Conservation (phyloP, 2,329 filamentous ascomycete genomes). For the Podosphaera fusca region DNA sequence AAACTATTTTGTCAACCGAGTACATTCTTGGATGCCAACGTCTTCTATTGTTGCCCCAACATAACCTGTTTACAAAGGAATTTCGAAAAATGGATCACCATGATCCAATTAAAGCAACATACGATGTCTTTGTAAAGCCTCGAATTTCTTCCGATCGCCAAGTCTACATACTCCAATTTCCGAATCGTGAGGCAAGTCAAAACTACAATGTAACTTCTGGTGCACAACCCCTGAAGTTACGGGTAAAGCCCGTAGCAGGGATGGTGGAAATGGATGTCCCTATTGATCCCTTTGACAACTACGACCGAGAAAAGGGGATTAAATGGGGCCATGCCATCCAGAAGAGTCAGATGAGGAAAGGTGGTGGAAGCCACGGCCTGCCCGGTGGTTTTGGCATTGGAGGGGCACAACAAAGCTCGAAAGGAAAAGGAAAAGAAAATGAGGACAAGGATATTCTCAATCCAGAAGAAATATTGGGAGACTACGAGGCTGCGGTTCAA, state of each 20-base stretch:
- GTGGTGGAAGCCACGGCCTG: slow-evolving; percentile 42
- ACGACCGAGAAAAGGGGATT: slow-evolving; percentile 65
- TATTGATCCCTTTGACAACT: slow-evolving; percentile 42
- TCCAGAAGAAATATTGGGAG: slow-evolving; percentile 20
- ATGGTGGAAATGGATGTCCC: slow-evolving; percentile 88
- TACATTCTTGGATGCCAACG: too few species aligned
- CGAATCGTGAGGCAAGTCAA: slow-evolving; percentile 41
- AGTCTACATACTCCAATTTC: slow-evolving; percentile 72
- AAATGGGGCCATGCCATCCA: slow-evolving; percentile 59
- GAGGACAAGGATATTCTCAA: slow-evolving; percentile 22
- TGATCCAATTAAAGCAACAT: slow-evolving; percentile 51
- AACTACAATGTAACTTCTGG: slow-evolving; percentile 33
- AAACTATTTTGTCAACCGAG: too few species aligned
- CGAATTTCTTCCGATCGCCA: slow-evolving; percentile 35
- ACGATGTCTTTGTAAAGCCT: slow-evolving; percentile 72
- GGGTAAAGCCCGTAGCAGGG: slow-evolving; percentile 59
- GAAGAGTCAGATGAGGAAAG: slow-evolving; percentile 27
- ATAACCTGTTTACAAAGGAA: too few species aligned
- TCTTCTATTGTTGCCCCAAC: too few species aligned
- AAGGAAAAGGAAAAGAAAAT: slow-evolving; percentile 18
- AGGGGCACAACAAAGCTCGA: slow-evolving; percentile 16
- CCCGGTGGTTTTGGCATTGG: slow-evolving; percentile 50
- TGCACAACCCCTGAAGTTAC: slow-evolving; percentile 44
- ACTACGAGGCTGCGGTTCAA: slow-evolving; percentile 45
- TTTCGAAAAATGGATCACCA: too few species aligned